Evolutionary conservation across 2,329 filamentous ascomycete species (phyloP), one percentile per base, ranked within the genome.

Genomic region (Fusarium sp.): DNA sequence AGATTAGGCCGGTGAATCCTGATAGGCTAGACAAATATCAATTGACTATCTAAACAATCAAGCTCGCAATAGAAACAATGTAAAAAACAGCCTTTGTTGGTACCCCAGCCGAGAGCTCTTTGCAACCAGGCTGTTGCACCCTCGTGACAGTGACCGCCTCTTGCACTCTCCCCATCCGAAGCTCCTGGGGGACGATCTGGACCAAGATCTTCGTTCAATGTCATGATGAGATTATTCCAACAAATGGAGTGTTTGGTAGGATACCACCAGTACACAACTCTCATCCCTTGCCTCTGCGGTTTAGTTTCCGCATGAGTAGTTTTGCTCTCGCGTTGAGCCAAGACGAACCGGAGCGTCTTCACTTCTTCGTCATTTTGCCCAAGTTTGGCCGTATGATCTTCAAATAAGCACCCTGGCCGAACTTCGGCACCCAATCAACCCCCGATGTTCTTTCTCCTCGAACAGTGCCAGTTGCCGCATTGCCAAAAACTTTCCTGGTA

Each of bases 11-110:
- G 78, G 60, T 66, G 70, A 60, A 58, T 72, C 75, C 73, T 81
- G 79, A 81, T 81, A 78, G 79, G 79, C 71, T 67, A 72, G 73
- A 60, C 67, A 61, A 74, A 69, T 56, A 75, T 76, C 70, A 75
- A 75, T 77, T 69, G 73, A 73, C 71, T 74, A 73, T 52, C 16
- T 69, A 57, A 35, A 23, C 43, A 63, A 60, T 54, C 56, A 52
- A 73, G 62, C 61, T 58, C 62, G 57, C 66, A 69, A 54, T 54
- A 35, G 47, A 66, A 73, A 68, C 67, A 69, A 59, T 53, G 52
- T 28, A 37, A 63, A 43, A 69, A 35, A 50, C 60, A 68, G 56
- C 59, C 59, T 60, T 70, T 66, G 65, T 58, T 38, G 68, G 52
- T 30, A 54, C 33, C 46, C 11, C 35, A 28, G 35, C 32, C 44